Base-by-base conservation (phyloP, 495 filamentous ascomycete species). In the Penicillium soppii region DNA sequence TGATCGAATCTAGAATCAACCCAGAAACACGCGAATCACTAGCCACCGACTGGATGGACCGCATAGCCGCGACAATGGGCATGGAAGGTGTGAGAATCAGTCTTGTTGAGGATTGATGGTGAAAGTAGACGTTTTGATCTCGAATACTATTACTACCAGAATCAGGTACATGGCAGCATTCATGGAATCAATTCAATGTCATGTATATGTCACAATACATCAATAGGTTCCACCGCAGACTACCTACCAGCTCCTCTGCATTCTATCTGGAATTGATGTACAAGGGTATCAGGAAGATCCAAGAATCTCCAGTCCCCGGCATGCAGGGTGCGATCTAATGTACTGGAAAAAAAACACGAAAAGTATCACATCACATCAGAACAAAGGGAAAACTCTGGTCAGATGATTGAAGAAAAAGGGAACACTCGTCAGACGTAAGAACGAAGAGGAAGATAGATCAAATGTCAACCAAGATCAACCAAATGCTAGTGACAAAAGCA, bases 191-290 rank as follows among this genome's bases (percentile, higher is more conserved):
- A 33, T 39, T 21, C 23, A 30, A 10, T 16, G 17, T 32, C 47
- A 40, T 33, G 42, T 53, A 53, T 46, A 38, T 45, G 22, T 45
- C 32, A 53, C 33, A 47, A 47, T 50, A 42, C 47, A 52, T 39
- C 50, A 32, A 51, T 50, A 23, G 38, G 32, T 56, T 49, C 27
- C 13, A n/a, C 36, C 51, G 29, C 45, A 59, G 40, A 50, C 53
- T 52, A 58, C 56, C 45, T 44, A 49, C 43, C 53, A 43, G 49
- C 52, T 62, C 51, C 43, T 40, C 58, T 55, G 54, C 56, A 60
- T 50, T 66, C 60, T 66, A 66, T 66, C 57, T 59, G 53, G 47
- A 43, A 57, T 58, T 62, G 62, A 65, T 65, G 59, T 66, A 66
- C 59, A 66, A 51, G 57, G 57, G 60, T 61, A 66, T 61, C 59